A percentile compares a stretch with the other conserved stretches of the same genome.
Evolutionary conservation across 2,329 filamentous ascomycete species (phyloP).

Genomic region (Sporothrix phasma): DNA sequence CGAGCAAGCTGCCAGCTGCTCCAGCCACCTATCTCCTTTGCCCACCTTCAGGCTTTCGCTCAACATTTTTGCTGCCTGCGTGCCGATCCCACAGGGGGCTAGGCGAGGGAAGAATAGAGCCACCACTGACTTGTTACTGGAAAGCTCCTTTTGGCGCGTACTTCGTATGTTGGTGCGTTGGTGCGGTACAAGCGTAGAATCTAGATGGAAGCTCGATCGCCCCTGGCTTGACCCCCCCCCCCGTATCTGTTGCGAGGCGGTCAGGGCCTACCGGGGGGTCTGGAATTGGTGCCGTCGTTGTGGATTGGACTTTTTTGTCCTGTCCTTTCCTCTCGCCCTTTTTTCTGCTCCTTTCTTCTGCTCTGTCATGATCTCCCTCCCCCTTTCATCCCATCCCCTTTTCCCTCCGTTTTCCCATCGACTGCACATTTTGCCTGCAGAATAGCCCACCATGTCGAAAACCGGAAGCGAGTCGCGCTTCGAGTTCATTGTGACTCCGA

Average conservation of each 20-base stretch:
- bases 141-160: neutral
- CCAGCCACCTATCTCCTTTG: conserved; percentile 1
- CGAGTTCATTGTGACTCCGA: conserved; percentile 54
- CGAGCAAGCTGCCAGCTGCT: neutral
- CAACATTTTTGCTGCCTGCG: conserved; percentile 6
- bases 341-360: neutral
- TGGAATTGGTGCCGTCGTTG: neutral
- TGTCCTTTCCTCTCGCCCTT: neutral
- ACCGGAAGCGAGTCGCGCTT: conserved; percentile 46
- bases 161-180: no score
- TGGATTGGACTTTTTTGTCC: conserved; percentile 1
- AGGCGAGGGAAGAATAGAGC: neutral
- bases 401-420: conserved; percentile 9
- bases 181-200: neutral
- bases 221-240: neutral
- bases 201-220: neutral
- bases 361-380: neutral
- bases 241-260: conserved; percentile 9
- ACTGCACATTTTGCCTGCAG: conserved; percentile 13
- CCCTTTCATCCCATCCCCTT: neutral
- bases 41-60: conserved; percentile 4
- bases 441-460: conserved; percentile 36
- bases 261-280: neutral
- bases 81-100: neutral
- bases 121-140: neutral